A percentile compares a stretch with the other conserved stretches of the same genome.
Conservation (phyloP, 352 stramenopile species). For the Saprolegnia diclina region DNA sequence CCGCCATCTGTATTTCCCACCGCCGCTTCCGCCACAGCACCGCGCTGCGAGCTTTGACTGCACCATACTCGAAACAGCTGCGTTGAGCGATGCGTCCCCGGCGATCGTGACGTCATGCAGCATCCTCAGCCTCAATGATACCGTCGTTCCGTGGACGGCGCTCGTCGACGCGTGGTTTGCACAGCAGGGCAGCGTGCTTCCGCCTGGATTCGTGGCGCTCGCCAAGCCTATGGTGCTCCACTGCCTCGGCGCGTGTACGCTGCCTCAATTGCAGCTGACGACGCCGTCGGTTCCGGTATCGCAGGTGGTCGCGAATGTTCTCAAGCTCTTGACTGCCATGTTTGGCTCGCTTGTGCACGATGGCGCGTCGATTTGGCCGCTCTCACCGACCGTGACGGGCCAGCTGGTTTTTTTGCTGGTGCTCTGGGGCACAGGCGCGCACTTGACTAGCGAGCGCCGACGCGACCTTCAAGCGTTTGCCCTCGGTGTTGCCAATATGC, state of each 20-base stretch:
- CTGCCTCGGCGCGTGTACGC: neutral
- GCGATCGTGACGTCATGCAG: constrained; percentile 5
- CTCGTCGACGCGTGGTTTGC: neutral
- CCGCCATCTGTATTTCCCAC: neutral
- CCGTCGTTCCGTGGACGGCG: neutral
- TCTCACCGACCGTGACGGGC: neutral
- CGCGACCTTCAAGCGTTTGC: neutral
- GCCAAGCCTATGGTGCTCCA: neutral
- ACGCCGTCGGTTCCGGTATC: neutral
- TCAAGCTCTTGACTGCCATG: neutral
- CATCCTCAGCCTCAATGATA: neutral
- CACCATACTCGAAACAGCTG: neutral
- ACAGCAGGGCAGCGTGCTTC: neutral
- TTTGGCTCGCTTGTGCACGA: neutral
- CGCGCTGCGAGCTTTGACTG: neutral
- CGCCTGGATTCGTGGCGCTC: neutral
- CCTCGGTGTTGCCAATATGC: neutral
- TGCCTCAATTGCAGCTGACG: neutral
- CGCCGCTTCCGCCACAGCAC: neutral
- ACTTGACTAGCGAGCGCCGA: neutral
- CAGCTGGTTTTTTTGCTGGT: neutral
- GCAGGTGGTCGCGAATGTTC: neutral
- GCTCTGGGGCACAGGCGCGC: constrained; percentile 6
- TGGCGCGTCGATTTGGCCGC: neutral
- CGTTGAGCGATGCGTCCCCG: neutral